A percentile compares a stretch with the other conserved stretches of the same genome.
These are phyloP conservation scores for Oryza officinalis DNA, from an alignment of 176 grass and related monocot genomes.

Conservation along the genomic window DNA sequence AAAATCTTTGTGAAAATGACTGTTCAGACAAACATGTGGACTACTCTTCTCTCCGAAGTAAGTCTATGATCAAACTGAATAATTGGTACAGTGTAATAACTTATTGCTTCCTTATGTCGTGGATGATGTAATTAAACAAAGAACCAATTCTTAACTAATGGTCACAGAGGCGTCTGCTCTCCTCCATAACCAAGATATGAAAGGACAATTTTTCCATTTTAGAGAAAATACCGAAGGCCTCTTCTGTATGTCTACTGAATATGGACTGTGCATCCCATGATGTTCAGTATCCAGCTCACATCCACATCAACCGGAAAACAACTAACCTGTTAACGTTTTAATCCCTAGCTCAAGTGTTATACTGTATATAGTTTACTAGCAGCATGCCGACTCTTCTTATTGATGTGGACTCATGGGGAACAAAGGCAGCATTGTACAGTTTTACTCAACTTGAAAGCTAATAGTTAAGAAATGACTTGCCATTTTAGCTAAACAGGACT, in stretches of 20 bases:
- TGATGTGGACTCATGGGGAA: background rate
- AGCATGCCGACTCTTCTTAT: background rate
- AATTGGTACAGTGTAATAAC: slow-evolving; percentile 13
- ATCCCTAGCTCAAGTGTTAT: background rate
- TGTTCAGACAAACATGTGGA: slow-evolving; percentile 22
- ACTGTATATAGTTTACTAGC: background rate
- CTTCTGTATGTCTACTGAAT: background rate
- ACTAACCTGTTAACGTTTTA: background rate
- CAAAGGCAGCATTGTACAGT: background rate
- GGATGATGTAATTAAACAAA: slow-evolving; percentile 18
- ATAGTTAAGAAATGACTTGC: background rate
- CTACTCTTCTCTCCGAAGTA: slow-evolving; percentile 49
- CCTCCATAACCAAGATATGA: background rate
- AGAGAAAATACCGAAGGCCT: background rate
- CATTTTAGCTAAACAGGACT: background rate
- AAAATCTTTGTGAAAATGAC: slow-evolving; percentile 40
- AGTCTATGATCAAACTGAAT: slow-evolving; percentile 20
- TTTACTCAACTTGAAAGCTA: slow-evolving; percentile 18
- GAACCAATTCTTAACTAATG: background rate
- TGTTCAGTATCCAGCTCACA: background rate
- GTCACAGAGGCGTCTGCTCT: background rate
- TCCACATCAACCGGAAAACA: background rate
- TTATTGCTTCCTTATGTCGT: background rate
- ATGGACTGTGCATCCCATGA: background rate
- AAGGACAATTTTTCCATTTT: background rate